Conservation (phyloP, 768 basidiomycete species). For the Amanita thiersii region DNA sequence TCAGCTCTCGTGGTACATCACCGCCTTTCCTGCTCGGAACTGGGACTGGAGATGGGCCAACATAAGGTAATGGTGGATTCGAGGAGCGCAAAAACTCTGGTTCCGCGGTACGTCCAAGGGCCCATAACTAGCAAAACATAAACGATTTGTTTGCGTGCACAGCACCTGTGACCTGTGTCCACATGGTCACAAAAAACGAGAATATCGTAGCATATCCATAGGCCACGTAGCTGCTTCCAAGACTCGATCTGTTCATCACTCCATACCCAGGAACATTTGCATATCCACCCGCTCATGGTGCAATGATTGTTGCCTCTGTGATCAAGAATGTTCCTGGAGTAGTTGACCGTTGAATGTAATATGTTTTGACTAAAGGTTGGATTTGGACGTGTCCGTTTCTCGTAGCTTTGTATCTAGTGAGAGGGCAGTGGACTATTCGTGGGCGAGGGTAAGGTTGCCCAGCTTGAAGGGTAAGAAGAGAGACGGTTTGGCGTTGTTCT, state of each 20-base stretch:
- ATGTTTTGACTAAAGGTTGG: conserved; percentile 28
- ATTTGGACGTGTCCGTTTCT: conserved; percentile 26
- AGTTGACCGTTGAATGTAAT: conserved; percentile 38
- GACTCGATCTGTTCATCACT: conserved; percentile 39
- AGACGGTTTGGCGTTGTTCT: too few relatives aligned
- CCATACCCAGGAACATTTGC: conserved; percentile 49
- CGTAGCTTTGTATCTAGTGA: conserved; percentile 36
- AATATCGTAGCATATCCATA: not conserved
- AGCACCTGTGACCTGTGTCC: not conserved
- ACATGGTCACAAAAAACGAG: not conserved
- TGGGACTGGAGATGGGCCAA: conserved; percentile 23
- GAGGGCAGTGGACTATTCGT: conserved; percentile 48
- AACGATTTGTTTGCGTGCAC: conserved; percentile 17
- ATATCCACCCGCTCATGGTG: conserved; percentile 35
- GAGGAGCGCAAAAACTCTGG: conserved; percentile 26
- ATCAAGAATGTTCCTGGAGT: conserved; percentile 43
- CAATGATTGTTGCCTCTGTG: conserved; percentile 45
- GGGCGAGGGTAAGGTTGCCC: conserved; percentile 31
- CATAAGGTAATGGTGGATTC: conserved; percentile 17
- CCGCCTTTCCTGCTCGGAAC: conserved; percentile 8
- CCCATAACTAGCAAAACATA: conserved; percentile 53
- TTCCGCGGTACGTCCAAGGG: conserved; percentile 37
- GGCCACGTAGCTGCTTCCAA: conserved; percentile 32
- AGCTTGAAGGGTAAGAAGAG: conserved; percentile 42
- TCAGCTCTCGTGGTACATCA: conserved; percentile 31